Percentiles rank a stretch among this genome's conserved stretches.
Conservation (phyloP, 306 rosid genomes). For the Carpinus fangiana region DNA sequence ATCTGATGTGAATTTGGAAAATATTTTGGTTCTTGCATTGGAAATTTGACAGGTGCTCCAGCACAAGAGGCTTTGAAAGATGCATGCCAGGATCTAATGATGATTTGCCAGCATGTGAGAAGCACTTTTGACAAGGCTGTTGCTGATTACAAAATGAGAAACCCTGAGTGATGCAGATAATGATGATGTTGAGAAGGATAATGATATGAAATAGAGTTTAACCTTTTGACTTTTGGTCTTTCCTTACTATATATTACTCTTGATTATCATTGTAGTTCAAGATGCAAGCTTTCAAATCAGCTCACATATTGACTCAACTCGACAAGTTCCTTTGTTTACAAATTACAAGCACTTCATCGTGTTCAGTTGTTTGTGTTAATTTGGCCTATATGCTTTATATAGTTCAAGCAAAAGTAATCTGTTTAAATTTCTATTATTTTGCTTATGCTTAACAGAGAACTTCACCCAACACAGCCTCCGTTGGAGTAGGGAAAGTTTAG, state of each 20-base stretch:
- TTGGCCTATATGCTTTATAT: background rate
- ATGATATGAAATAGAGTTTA: background rate
- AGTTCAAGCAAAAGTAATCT: background rate
- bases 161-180: slow-evolving; percentile 10
- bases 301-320: background rate
- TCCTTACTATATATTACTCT: background rate
- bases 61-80: slow-evolving; percentile 65
- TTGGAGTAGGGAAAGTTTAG: background rate
- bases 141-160: slow-evolving; percentile 45
- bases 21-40: slow-evolving; percentile 1
- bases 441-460: background rate
- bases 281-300: background rate
- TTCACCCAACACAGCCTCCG: background rate
- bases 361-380: background rate
- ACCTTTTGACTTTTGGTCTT: background rate
- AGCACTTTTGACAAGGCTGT: slow-evolving; percentile 65
- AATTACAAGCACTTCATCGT: background rate
- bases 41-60: slow-evolving; percentile 59
- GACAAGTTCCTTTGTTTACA: background rate
- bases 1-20: background rate
- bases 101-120: slow-evolving; percentile 70
- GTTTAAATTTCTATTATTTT: background rate
- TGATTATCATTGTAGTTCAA: background rate
- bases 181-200: slow-evolving; percentile 32
- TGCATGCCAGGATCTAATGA: slow-evolving; percentile 77